Evolutionary conservation across 257 asterid species (phyloP), one percentile per base, ranked within the genome.

Genomic region (Lithospermum erythrorhizon): DNA sequence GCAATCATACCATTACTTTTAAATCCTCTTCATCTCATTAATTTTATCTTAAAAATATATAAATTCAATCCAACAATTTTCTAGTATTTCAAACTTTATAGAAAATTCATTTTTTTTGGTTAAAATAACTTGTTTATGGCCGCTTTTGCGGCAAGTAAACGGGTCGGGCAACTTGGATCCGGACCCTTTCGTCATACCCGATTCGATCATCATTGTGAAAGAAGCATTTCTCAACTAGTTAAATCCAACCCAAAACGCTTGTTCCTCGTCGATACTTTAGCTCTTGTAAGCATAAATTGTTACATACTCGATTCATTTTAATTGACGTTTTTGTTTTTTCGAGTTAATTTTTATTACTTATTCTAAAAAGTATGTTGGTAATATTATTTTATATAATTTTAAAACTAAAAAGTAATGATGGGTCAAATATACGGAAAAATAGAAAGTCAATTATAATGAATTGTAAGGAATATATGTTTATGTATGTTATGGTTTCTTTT

Each of bases 261-360:
- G 66, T 84, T 82, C 73, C 83, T 88, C 75, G 95, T 91, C 74
- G 95, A 91, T 66, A 91, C 98, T 29, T 72, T 91, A 71, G 91
- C 96, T 59, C 93, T 87, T 14, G 98, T 91, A 74, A 71, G 70
- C 25, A 41, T 58, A 30, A 59, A 52, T 5, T 25, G 57, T 3
- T 19, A n/a, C 16, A 32, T 35, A 52, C 20, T 9, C 30, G 6
- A 6, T 61, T 60, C 24, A 13, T 4, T 23, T 14, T 10, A 19
- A 49, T 37, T 23, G 65, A 9, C 17, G 18, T 53, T 22, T 23
- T 58, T 37, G 56, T 71, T 25, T 7, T 35, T 63, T 47, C 20
- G 60, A 35, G 29, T 23, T n/a, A n/a, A n/a, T n/a, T n/a, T n/a
- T n/a, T n/a, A n/a, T n/a, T n/a, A n/a, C n/a, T n/a, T n/a, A n/a